A percentile compares a stretch with the other conserved stretches of the same genome.
These are phyloP conservation scores for Microdochium paspali DNA, from an alignment of 2,329 filamentous ascomycete genomes.

Conservation along the genomic window DNA sequence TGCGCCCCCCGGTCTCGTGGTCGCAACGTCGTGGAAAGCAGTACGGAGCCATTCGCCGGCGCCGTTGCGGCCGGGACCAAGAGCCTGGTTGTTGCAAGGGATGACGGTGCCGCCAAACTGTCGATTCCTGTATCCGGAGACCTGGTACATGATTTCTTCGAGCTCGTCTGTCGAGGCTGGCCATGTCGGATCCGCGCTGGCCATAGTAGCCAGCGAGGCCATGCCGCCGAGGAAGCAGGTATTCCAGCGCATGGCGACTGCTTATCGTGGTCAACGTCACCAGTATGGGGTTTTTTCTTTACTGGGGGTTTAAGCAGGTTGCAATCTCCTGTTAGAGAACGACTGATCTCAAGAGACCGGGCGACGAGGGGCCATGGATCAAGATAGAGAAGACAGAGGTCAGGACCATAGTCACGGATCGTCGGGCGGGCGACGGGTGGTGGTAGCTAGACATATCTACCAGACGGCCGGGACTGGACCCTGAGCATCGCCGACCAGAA, in stretches of 20 bases:
- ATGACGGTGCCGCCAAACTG: constrained; percentile 47
- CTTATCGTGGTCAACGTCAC: too few relatives aligned
- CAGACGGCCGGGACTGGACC: too few relatives aligned
- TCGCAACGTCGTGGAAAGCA: constrained; percentile 54
- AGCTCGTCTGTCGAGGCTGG: constrained; percentile 49
- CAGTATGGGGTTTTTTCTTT: too few relatives aligned
- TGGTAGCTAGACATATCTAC: too few relatives aligned
- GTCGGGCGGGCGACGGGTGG: too few relatives aligned
- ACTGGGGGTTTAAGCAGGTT: too few relatives aligned
- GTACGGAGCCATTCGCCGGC: constrained; percentile 54
- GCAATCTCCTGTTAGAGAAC: not conserved
- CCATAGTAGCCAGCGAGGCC: constrained; percentile 23
- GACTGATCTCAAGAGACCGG: not conserved
- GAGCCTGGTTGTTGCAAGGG: constrained; percentile 44
- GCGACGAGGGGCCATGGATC: too few relatives aligned
- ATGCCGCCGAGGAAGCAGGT: constrained; percentile 20
- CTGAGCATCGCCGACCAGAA: too few relatives aligned
- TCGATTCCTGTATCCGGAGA: constrained; percentile 41
- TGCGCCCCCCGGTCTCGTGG: constrained; percentile 35
- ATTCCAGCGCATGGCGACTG: constrained; percentile 17
- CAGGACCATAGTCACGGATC: too few relatives aligned
- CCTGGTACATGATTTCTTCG: constrained; percentile 55
- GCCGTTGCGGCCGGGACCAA: constrained; percentile 44
- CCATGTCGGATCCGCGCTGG: constrained; percentile 46
- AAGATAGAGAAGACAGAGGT: too few relatives aligned